Percentiles rank a stretch among this genome's conserved stretches.
phyloP scores from a whole-genome alignment of 352 stramenopile genomes.

The Pythium sp. region DNA sequence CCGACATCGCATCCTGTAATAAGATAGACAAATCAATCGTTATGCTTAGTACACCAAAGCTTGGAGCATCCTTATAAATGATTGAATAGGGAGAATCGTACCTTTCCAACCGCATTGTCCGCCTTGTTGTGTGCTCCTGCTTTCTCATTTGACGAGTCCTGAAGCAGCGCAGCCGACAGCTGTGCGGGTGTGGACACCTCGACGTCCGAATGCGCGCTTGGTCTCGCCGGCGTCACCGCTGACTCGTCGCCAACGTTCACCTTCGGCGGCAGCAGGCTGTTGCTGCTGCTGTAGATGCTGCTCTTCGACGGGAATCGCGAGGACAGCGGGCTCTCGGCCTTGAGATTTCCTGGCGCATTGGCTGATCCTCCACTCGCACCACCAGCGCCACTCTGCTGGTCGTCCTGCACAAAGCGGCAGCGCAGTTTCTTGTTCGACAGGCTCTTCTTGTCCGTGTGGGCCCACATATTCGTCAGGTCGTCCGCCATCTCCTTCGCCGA shows the following conservation, averaged over 20 bases:
- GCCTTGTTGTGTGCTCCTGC: constrained; percentile 1
- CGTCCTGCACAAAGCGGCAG: constrained; percentile 77
- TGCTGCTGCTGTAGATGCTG: constrained; percentile 30
- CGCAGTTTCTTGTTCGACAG: constrained; percentile 88
- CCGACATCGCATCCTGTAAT: constrained; percentile 45
- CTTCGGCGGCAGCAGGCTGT: constrained; percentile 17
- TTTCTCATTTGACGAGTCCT: constrained; percentile 26
- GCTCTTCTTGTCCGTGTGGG: constrained; percentile 70
- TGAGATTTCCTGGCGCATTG: background rate
- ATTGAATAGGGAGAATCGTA: constrained; percentile 6
- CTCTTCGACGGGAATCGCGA: constrained; percentile 19
- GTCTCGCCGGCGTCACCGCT: constrained; percentile 33
- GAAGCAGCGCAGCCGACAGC: constrained; percentile 58
- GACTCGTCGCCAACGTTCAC: constrained; percentile 23
- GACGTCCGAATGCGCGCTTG: constrained; percentile 35
- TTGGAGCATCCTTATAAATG: background rate
- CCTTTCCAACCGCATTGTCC: constrained; percentile 14
- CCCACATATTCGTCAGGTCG: constrained; percentile 87
- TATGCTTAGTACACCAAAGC: background rate
- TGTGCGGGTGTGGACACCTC: constrained; percentile 47
- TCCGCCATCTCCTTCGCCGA: constrained; percentile 86
- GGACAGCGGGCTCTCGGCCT: constrained; percentile 13
- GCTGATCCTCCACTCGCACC: background rate
- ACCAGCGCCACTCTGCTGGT: constrained; percentile 15
- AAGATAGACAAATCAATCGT: background rate